phyloP scores from a whole-genome alignment of 306 rosid genomes.

The Cyamopsis tetragonoloba region DNA sequence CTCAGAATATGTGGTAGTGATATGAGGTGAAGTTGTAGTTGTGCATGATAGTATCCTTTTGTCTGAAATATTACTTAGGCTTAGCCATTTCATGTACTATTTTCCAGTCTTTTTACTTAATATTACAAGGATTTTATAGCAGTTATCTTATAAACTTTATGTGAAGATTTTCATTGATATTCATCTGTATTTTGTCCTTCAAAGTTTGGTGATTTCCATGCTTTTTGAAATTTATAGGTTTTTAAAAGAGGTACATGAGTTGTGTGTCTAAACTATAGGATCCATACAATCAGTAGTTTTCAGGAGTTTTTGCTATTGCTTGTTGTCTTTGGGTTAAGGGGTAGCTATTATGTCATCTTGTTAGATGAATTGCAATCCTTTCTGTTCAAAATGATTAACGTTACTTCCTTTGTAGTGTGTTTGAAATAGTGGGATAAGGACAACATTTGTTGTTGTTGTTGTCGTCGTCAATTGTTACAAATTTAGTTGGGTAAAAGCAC shows the following conservation, averaged over 20 bases:
- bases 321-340: background rate
- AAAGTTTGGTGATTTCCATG: slow-evolving; percentile 8
- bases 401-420: background rate
- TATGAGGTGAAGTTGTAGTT: background rate
- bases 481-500: background rate
- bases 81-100: background rate
- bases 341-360: slow-evolving; percentile 6
- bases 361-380: slow-evolving; percentile 7
- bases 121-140: background rate
- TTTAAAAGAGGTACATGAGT: background rate
- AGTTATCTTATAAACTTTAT: background rate
- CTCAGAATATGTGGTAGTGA: background rate
- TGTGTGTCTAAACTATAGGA: background rate
- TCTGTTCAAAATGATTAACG: background rate
- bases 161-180: background rate
- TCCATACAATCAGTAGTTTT: background rate
- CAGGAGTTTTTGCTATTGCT: background rate
- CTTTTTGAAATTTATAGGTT: background rate
- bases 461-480: background rate
- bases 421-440: background rate
- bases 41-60: background rate
- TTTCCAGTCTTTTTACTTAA: background rate
- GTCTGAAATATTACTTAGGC: slow-evolving; percentile 19
- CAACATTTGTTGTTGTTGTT: background rate
- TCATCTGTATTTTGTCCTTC: background rate